Percentiles rank a stretch among this genome's conserved stretches.
phyloP scores from a whole-genome alignment of 129 eudicot genomes.

The Flaveria robusta region DNA sequence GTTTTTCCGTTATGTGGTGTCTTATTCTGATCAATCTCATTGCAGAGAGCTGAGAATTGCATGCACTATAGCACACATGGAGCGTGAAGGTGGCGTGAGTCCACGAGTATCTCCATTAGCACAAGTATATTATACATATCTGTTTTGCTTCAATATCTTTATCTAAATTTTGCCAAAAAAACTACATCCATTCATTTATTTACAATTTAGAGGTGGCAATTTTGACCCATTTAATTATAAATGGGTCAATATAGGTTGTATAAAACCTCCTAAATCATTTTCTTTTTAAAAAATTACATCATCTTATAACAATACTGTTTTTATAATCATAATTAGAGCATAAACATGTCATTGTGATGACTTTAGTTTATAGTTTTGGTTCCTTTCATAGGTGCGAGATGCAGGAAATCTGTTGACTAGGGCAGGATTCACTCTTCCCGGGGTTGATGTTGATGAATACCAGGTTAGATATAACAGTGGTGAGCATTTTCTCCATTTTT shows the following conservation, averaged over 20 bases:
- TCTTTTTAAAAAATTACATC: neutral
- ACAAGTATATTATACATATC: slow-evolving; percentile 55
- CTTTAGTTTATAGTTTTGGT: slow-evolving; percentile 23
- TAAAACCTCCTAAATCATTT: neutral
- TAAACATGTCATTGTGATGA: slow-evolving; percentile 6
- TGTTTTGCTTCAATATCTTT: slow-evolving; percentile 5
- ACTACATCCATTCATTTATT: neutral
- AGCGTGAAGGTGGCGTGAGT: slow-evolving; percentile 98
- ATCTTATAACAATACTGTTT: neutral
- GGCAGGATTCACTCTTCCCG: slow-evolving; percentile 98
- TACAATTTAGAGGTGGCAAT: neutral
- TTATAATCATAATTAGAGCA: neutral
- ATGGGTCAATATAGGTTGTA: neutral
- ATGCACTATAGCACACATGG: slow-evolving; percentile 97
- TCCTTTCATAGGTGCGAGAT: slow-evolving; percentile 74
- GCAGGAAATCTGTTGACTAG: slow-evolving; percentile 97
- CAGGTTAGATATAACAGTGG: slow-evolving; percentile 89
- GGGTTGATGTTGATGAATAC: slow-evolving; percentile 94
- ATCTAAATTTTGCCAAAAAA: neutral
- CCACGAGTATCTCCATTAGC: slow-evolving; percentile 96
- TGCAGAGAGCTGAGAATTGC: slow-evolving; percentile 90
- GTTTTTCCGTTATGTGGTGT: neutral
- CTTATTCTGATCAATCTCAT: slow-evolving; percentile 10
- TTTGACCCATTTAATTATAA: neutral
- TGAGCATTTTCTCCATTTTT: slow-evolving; percentile 39